Evolutionary conservation across 2,329 filamentous ascomycete species (phyloP).

Genomic region (Cercospora sp.): DNA sequence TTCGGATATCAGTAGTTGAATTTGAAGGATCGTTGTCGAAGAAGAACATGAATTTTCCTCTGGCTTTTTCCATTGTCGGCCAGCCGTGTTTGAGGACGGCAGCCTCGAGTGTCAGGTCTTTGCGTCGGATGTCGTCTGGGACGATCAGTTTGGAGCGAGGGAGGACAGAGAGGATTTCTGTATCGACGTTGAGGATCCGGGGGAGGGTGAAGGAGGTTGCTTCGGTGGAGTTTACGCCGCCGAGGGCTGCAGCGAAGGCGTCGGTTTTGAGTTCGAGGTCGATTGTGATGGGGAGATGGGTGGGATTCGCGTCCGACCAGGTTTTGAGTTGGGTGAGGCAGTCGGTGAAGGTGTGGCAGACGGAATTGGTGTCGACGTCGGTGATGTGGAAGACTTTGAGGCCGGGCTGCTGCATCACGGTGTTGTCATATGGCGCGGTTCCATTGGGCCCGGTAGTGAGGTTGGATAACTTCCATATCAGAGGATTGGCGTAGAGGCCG

Average conservation of each 20-base stretch:
- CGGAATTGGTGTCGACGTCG: slow-evolving; percentile 49
- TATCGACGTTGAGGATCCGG: slow-evolving; percentile 48
- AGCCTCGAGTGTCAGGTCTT: slow-evolving; percentile 48
- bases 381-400: slow-evolving; percentile 55
- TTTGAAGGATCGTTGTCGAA: slow-evolving; percentile 52
- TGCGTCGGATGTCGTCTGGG: slow-evolving; percentile 50
- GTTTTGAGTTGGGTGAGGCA: slow-evolving; percentile 48
- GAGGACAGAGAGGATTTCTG: slow-evolving; percentile 51
- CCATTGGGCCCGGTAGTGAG: slow-evolving; percentile 40
- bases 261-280: slow-evolving; percentile 54
- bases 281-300: slow-evolving; percentile 51
- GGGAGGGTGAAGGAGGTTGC: slow-evolving; percentile 48
- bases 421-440: slow-evolving; percentile 42
- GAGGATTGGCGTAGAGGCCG: slow-evolving; percentile 49
- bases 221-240: slow-evolving; percentile 43
- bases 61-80: slow-evolving; percentile 48
- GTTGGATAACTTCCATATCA: slow-evolving; percentile 46
- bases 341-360: slow-evolving; percentile 50
- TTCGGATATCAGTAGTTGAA: slow-evolving; percentile 37
- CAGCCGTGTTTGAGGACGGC: slow-evolving; percentile 51
- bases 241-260: slow-evolving; percentile 37
- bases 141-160: slow-evolving; percentile 45
- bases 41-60: slow-evolving; percentile 52
- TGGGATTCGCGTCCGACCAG: slow-evolving; percentile 48
- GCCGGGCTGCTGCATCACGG: slow-evolving; percentile 45